phyloP scores from a whole-genome alignment of 2,329 filamentous ascomycete species.

The Saccharata proteae region DNA sequence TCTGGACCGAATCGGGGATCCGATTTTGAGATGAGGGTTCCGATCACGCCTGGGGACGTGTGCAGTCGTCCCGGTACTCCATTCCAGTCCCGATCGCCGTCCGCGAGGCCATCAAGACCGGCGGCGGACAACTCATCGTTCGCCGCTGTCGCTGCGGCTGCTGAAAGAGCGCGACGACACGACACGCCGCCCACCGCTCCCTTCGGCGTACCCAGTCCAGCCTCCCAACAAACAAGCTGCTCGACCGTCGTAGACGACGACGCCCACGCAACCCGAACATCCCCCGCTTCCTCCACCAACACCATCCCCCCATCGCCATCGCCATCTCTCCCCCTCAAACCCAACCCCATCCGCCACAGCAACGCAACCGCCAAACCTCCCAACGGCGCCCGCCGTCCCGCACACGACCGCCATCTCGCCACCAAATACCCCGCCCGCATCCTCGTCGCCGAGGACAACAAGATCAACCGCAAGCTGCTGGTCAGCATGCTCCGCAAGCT shows the following conservation, averaged over 20 bases:
- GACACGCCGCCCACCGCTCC: too few species aligned
- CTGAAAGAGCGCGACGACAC: too few species aligned
- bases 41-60: conserved; percentile 41
- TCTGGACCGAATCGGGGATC: conserved; percentile 49
- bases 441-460: conserved; percentile 61
- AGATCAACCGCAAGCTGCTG: conserved; percentile 56
- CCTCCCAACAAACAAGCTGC: too few species aligned
- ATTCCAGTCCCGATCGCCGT: conserved; percentile 4
- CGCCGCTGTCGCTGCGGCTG: conserved; percentile 18
- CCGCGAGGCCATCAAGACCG: not conserved
- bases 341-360: not conserved
- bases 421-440: conserved; percentile 52
- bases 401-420: conserved; percentile 43
- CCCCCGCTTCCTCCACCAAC: too few species aligned
- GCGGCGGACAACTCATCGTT: conserved; percentile 6
- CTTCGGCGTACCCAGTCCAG: too few species aligned
- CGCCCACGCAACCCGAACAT: too few species aligned
- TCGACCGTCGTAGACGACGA: too few species aligned
- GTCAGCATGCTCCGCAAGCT: conserved; percentile 55
- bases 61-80: conserved; percentile 4
- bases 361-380: conserved; percentile 7
- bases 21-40: conserved; percentile 57
- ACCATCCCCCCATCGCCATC: too few species aligned
- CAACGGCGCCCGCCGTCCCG: too few species aligned
- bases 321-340: too few species aligned